These are phyloP conservation scores for Emiliania huxleyi DNA, from an alignment of 78 protist species.

Conservation along the genomic window DNA sequence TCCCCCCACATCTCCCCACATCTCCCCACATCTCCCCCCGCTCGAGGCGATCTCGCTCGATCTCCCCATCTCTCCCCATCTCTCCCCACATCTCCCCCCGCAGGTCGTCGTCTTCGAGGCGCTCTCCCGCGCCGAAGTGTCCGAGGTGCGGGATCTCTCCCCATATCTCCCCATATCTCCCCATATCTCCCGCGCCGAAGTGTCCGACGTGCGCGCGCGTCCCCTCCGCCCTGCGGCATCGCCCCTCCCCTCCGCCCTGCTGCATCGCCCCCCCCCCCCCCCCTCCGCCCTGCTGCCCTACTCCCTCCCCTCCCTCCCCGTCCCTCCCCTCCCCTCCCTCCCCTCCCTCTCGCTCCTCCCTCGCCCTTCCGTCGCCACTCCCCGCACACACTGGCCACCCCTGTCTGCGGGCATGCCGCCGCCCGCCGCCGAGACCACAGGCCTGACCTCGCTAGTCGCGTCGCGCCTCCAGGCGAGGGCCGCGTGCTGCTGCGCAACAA, in stretches of 20 bases:
- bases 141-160: background rate
- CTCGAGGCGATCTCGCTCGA: too few species aligned
- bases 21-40: too few species aligned
- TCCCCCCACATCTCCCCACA: too few species aligned
- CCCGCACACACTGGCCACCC: slow-evolving; percentile 45
- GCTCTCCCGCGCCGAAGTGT: background rate
- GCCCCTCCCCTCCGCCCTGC: slow-evolving; percentile 91
- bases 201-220: slow-evolving; percentile 52
- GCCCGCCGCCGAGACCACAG: background rate
- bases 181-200: slow-evolving; percentile 48
- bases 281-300: too few species aligned
- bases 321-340: too few species aligned
- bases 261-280: too few species aligned
- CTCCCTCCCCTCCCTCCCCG: too few species aligned
- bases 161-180: slow-evolving; percentile 28
- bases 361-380: slow-evolving; percentile 82
- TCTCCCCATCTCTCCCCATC: too few species aligned
- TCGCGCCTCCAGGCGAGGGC: too few species aligned
- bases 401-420: background rate
- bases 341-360: too few species aligned
- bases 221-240: slow-evolving; percentile 85
- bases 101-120: slow-evolving; percentile 67
- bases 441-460: background rate
- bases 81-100: too few species aligned
- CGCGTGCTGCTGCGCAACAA: background rate